Evolutionary conservation across 2,329 filamentous ascomycete species (phyloP), one percentile per base, ranked within the genome.

Genomic region (Aspergillus sp.): DNA sequence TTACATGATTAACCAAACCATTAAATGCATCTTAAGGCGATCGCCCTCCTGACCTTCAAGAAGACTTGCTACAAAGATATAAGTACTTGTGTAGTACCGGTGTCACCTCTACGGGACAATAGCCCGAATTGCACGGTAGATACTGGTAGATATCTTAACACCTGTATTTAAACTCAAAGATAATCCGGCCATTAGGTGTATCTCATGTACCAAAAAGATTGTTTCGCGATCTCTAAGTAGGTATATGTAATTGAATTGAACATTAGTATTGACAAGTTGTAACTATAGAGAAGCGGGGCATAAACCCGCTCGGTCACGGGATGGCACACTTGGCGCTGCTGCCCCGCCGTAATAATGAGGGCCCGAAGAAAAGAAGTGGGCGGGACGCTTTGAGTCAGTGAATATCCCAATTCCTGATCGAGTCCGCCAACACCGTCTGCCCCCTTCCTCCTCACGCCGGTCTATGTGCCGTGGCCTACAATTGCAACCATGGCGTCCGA

Each of bases 401-500:
- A 56, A 62, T 61, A 61, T 57, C 41, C 48, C 48, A 54, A 57
- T 45, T 40, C 58, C 40, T 46, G 23, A 15, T 47, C 33, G 27
- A 55, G 52, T 43, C 48, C 45, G 35, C 41, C 51, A 48, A 17
- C 48, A 24, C 41, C 37, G 14, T 46, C 17, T 52, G 23, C 46
- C 54, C 58, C 35, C 48, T 48, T 59, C 45, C 44, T 48, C 27
- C 40, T 43, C 44, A 55, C 40, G 56, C 57, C 55, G 57, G 61
- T 63, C 62, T 60, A 52, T 50, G 52, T 27, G 52, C 62, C 64
- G 68, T 64, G 67, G 67, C 62, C 63, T 54, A 63, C 58, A 61
- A 61, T 62, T 68, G 66, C 66, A 72, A 65, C 57, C 61, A 78
- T 78, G 74, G 75, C 74, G 66, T 70, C 73, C 65, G 87, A 91